Conservation (phyloP, 352 stramenopile genomes). For the Pythium grandisporangium region DNA sequence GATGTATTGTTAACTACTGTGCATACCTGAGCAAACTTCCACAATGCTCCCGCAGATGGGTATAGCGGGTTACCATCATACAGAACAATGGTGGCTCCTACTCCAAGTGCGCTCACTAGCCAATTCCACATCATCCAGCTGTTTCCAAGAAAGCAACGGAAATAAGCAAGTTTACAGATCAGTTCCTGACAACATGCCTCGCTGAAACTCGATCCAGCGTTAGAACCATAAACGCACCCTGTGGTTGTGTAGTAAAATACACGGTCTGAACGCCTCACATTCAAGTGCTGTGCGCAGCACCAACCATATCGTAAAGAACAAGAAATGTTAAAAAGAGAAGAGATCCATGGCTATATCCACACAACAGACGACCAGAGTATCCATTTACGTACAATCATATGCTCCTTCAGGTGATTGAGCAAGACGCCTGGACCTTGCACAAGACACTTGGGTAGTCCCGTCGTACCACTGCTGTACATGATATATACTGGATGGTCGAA, state of each 20-base stretch:
- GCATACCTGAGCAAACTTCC: slow-evolving; percentile 43
- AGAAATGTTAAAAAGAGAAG: too few relatives aligned
- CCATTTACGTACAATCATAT: slow-evolving; percentile 42
- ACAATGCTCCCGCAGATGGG: slow-evolving; percentile 34
- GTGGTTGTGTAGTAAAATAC: slow-evolving; percentile 82
- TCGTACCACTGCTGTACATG: slow-evolving; percentile 86
- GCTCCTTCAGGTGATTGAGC: slow-evolving; percentile 77
- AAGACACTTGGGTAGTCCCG: slow-evolving; percentile 81
- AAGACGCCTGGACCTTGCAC: slow-evolving; percentile 70
- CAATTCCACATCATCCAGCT: slow-evolving; percentile 90
- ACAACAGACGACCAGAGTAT: background rate
- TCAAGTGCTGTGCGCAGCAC: slow-evolving; percentile 41
- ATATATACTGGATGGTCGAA: slow-evolving; percentile 85
- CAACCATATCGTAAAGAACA: too few relatives aligned
- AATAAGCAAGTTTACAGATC: too few relatives aligned
- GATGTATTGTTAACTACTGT: background rate
- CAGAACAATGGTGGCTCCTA: slow-evolving; percentile 64
- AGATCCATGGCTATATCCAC: background rate
- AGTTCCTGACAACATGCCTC: too few relatives aligned
- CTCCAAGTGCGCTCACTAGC: slow-evolving; percentile 59
- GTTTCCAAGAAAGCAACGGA: too few relatives aligned
- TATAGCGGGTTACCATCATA: slow-evolving; percentile 76
- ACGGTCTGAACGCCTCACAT: slow-evolving; percentile 48
- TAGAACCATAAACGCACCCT: slow-evolving; percentile 20
- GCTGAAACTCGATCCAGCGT: too few relatives aligned